Base-by-base conservation (phyloP, 1,284 basidiomycete genomes). In the Apiotrichum sp. region DNA sequence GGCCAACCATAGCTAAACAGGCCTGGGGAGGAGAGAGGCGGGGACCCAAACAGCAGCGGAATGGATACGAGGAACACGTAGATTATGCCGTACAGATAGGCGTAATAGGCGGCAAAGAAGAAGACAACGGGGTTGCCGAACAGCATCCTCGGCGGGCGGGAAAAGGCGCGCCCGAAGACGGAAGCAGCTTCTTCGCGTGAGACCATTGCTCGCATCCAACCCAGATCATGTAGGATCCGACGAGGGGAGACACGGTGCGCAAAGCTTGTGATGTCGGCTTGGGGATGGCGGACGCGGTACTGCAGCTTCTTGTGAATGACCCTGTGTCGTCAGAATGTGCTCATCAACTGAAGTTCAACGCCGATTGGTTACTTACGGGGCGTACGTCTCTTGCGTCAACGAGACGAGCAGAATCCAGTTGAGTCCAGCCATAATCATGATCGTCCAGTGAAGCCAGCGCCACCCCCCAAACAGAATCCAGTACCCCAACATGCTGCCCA, bases 1-100 rank as follows among this genome's bases (percentile, higher is more conserved):
- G 66, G 59, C 78, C 78, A 80, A 10, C 63, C 55, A 62, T 79
- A 80, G 0, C 71, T 70, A 47, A 78, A 78, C 10, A 79, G 59
- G 0, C 59, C 64, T 0, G 58, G 62, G 0, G 60, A 60, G 7
- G 57, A 52, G 52, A 69, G 72, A 13, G 77, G 75, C 14, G 69
- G 62, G 14, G 68, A 60, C 8, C 72, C 73, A 53, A 75, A 80
- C 31, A 79, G 61, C 0, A 80, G 57, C 3, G 78, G 78, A 9
- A 78, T 64, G 7, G 71, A 70, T 34, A 80, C 71, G 46, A 80
- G 69, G 56, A 77, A 77, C 14, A 79, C 49, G 57, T 77, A 78
- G 42, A 78, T 76, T 50, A 73, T 66, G 36, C 64, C 69, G 56
- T 80, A 80, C 48, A 77, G 69, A 61, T 77, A 80, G 0, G 77